Evolutionary conservation across 352 stramenopile genomes (phyloP).

Genomic region (Pythium dissotocum): DNA sequence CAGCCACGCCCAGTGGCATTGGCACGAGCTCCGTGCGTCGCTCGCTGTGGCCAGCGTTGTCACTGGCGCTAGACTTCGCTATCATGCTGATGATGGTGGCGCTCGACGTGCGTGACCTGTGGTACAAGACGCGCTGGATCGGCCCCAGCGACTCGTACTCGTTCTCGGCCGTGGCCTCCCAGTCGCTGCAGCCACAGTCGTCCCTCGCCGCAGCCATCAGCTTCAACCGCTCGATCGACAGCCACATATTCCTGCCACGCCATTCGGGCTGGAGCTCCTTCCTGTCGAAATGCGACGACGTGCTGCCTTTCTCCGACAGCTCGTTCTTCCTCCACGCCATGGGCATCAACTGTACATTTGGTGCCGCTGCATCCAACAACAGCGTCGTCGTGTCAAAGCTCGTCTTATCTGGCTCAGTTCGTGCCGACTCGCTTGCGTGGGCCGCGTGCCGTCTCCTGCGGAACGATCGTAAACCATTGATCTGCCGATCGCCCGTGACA

Average conservation of each 20-base stretch:
- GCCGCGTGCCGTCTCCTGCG: slow-evolving; percentile 12
- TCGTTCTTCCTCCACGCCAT: slow-evolving; percentile 24
- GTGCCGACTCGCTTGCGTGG: slow-evolving; percentile 20
- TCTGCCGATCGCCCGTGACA: slow-evolving; percentile 10
- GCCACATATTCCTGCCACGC: neutral
- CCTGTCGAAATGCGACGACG: slow-evolving; percentile 16
- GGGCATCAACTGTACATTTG: slow-evolving; percentile 22
- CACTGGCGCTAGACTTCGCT: slow-evolving; percentile 6
- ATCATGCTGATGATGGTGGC: slow-evolving; percentile 16
- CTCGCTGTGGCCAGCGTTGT: slow-evolving; percentile 4
- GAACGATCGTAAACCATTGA: slow-evolving; percentile 13
- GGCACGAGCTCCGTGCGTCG: neutral
- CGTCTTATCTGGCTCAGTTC: slow-evolving; percentile 5
- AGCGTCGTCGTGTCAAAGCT: slow-evolving; percentile 4
- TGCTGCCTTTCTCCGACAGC: slow-evolving; percentile 14
- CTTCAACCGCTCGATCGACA: neutral
- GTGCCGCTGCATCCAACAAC: neutral
- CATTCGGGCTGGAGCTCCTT: slow-evolving; percentile 23
- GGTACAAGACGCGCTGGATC: slow-evolving; percentile 30
- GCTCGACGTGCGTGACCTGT: slow-evolving; percentile 28
- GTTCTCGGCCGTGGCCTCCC: slow-evolving; percentile 15
- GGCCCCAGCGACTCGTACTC: slow-evolving; percentile 25
- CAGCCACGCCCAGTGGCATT: neutral
- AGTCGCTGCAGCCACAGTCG: slow-evolving; percentile 13
- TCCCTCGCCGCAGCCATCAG: neutral